Base-by-base conservation (phyloP, 2,329 filamentous ascomycete species). In the Phyllosticta citribraziliensis region DNA sequence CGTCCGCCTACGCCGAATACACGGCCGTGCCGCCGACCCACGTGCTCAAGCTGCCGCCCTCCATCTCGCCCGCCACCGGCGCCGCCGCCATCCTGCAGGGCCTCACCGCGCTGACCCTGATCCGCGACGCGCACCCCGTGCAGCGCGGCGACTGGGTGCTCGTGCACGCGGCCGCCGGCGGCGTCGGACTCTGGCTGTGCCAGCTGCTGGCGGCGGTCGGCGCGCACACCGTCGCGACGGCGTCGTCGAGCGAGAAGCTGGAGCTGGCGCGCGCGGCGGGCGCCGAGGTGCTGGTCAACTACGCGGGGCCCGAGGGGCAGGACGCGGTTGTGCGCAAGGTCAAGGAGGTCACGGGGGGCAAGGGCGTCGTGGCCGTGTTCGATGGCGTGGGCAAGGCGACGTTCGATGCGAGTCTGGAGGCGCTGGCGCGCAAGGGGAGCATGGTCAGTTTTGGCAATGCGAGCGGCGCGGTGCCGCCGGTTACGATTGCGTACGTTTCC, bases 361-460 rank as follows among this genome's bases (percentile, higher is more conserved):
- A 84, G 63, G 92, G 92, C 8, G 86, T 88, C 2, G 82, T 84
- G 65, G 90, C 87, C 10, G 87, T 96, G 27, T 95, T 91, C 70
- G 91, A 96, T 71, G 88, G 89, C 5, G 89, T 96, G 2, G 92
- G 91, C 12, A 90, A 90, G 76, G 81, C 82, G 56, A 96, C 92
- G 0, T 96, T 94, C 75, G 89, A 96, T 66, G 80, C 83, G 20
- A 88, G 87, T 68, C 72, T 96, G 65, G 84, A 91, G 65, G 82
- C 85, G 67, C 80, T 93, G 59, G 88, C 86, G 66, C 74, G 86
- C 65, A 95, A 95, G 78, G 92, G 91, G 5, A 87, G 80, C 1
- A 75, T 96, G 68, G 81, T 91, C 25, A 87, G 84, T 56, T 95
- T 92, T 75, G 91, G 91, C 2, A 95, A 95, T 74, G 88, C 89